Evolutionary conservation across 768 basidiomycete genomes (phyloP).

Genomic region (Auricularia heimuer): DNA sequence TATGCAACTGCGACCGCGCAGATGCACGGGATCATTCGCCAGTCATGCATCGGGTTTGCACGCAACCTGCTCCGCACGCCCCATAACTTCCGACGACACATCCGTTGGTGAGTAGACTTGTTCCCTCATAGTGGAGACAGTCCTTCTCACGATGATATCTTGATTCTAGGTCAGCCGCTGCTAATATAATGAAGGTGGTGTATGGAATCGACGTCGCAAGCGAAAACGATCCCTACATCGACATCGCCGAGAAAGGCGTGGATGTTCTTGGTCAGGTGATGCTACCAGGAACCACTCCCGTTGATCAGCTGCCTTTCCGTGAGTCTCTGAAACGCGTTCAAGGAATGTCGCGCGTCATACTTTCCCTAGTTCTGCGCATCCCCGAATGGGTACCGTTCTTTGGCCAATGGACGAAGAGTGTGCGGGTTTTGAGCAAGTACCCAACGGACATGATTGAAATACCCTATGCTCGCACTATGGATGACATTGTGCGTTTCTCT

Average conservation of each 20-base stretch:
- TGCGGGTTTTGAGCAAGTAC: not conserved
- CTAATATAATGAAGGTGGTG: conserved; percentile 27
- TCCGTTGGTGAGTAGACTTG: not conserved
- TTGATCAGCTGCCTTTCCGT: conserved; percentile 25
- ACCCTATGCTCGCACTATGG: not conserved
- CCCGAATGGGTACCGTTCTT: not conserved
- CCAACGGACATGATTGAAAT: not conserved
- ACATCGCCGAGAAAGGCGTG: conserved; percentile 18
- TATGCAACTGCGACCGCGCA: too few species aligned
- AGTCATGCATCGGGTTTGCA: not conserved
- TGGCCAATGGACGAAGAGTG: not conserved
- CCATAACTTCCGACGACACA: not conserved
- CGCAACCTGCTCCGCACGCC: not conserved
- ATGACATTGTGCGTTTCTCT: not conserved
- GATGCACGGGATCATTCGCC: too few species aligned
- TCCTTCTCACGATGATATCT: not conserved
- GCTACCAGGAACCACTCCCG: conserved; percentile 22
- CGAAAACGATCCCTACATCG: conserved; percentile 28
- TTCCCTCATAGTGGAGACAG: not conserved
- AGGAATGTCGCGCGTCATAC: not conserved
- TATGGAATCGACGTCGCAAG: conserved; percentile 32
- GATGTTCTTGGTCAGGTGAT: conserved; percentile 15
- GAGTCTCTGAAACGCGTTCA: conserved; percentile 9
- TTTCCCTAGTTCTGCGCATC: not conserved
- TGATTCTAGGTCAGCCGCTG: conserved; percentile 20